Conservation (phyloP, 1,284 basidiomycete genomes). For the Cystobasidium slooffiae region DNA sequence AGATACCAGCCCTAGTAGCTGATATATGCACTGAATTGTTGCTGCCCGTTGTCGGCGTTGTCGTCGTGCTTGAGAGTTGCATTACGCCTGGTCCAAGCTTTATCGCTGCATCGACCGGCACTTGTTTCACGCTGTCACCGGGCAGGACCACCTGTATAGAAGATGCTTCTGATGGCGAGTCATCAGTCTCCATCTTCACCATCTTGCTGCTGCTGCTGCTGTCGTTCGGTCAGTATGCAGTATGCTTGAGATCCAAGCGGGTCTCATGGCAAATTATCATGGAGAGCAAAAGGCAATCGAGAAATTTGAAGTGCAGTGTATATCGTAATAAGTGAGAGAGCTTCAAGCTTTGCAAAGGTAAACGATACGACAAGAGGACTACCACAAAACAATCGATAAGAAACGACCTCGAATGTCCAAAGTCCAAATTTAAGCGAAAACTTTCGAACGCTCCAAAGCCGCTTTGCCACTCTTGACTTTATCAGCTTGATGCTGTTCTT, state of each 20-base stretch:
- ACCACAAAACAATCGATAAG: conserved; percentile 3
- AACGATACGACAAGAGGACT: neutral
- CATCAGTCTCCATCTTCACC: conserved; percentile 49
- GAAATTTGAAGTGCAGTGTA: neutral
- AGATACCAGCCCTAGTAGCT: conserved; percentile 39
- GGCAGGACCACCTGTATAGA: conserved; percentile 37
- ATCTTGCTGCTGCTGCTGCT: conserved; percentile 41
- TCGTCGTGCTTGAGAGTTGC: conserved; percentile 3
- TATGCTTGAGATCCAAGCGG: neutral
- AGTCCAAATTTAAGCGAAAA: conserved; percentile 70
- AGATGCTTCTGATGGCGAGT: neutral
- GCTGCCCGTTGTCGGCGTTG: neutral
- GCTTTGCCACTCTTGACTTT: conserved; percentile 21
- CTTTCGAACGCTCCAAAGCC: conserved; percentile 79
- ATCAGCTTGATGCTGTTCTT: conserved; percentile 69
- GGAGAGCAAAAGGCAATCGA: conserved; percentile 16
- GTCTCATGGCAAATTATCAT: neutral
- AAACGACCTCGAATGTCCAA: neutral
- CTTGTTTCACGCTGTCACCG: conserved; percentile 33
- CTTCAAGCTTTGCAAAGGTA: neutral
- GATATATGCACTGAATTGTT: conserved; percentile 9
- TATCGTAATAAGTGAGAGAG: neutral
- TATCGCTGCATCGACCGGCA: conserved; percentile 1
- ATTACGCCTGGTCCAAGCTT: conserved; percentile 43
- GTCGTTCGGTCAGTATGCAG: neutral